Base-by-base conservation (phyloP, 2,329 filamentous ascomycete genomes). In the Dendrostoma leiphaemia region DNA sequence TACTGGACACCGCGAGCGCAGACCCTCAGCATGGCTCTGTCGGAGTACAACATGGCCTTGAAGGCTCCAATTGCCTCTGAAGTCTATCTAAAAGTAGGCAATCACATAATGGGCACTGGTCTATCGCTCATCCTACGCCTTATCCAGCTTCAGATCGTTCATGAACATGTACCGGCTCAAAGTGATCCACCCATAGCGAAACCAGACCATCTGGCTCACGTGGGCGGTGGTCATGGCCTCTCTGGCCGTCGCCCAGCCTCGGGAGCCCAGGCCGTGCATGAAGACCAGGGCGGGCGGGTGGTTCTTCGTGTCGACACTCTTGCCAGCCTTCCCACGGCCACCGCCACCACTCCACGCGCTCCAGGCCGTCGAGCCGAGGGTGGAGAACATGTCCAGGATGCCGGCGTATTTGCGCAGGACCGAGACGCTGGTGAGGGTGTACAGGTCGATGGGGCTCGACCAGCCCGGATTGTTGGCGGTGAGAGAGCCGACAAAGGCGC, bases 161-260 rank as follows among this genome's bases (percentile, higher is more conserved):
- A 97, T 82, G 54, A 91, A 82, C 94, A 99, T 97, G 73, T 97
- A 99, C 57, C 94, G 80, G 65, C 91, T 94, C 54, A 96, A 69
- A 0, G 83, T 80, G 66, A 99, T 96, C 91, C 92, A 99, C 3
- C 91, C 90, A 82, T 91, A 97, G 7, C 94, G 84, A 68, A 97
- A 99, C 94, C 94, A 99, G 34, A 90, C 84, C 94, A 99, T 99
- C 79, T 99, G 94, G 70, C 91, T 97, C 73, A 85, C 79, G 75
- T 99, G 94, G 26, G 90, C 93, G 51, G 81, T 79, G 2, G 89
- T 91, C 94, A 99, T 99, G 29, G 94, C 92, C 51, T 76, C 80
- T 74, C 92, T 88, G 7, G 90, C 93, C 28, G 79, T 76, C 23
- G 46, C 17, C 53, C 57, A 56, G n/a, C 49, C 81, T 59, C 86